Evolutionary conservation across 495 filamentous ascomycete genomes (phyloP).

Genomic region (Aspergillus affinis): DNA sequence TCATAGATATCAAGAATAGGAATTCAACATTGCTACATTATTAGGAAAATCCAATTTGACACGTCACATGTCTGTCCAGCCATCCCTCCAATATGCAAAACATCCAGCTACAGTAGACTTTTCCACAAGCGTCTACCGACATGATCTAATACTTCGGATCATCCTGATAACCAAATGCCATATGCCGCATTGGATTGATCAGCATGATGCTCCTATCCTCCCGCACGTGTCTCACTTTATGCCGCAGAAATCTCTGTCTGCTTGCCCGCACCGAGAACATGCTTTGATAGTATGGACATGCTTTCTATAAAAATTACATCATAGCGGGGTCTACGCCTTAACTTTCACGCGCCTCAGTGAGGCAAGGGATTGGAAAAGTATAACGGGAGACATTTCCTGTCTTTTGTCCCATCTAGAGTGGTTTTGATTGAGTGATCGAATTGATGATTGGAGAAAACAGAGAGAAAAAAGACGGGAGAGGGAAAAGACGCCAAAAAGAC

Average conservation of each 20-base stretch:
- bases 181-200: neutral
- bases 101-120: neutral
- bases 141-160: neutral
- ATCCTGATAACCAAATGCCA: neutral
- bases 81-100: neutral
- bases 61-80: neutral
- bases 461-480: neutral
- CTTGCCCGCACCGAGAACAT: too few species aligned
- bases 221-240: neutral
- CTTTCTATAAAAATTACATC: neutral
- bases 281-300: neutral
- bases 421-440: neutral
- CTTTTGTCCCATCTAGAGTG: neutral
- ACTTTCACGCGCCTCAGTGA: neutral
- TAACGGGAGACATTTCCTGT: neutral
- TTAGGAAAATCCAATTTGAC: neutral
- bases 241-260: neutral
- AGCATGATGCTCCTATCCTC: neutral
- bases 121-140: neutral
- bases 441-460: too few species aligned
- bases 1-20: too few species aligned
- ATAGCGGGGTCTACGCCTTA: neutral
- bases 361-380: neutral
- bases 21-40: neutral
- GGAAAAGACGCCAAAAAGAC: neutral